These are phyloP conservation scores for Anacardium occidentale DNA, from an alignment of 345 rosid species.

Conservation along the genomic window DNA sequence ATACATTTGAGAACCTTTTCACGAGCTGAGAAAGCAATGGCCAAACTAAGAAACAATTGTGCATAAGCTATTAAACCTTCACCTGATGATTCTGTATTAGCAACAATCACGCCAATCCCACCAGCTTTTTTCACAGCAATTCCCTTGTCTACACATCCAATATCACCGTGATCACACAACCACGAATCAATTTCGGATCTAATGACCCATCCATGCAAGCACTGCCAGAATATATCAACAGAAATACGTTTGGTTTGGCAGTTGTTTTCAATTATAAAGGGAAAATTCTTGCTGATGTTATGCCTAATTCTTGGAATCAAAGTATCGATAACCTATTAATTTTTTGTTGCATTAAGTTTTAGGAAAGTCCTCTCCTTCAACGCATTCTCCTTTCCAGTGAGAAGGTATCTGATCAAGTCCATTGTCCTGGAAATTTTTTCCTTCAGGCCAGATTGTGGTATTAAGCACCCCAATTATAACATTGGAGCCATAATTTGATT, in stretches of 20 bases:
- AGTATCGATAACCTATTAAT: slow-evolving; percentile 25
- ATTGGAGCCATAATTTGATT: slow-evolving; percentile 8
- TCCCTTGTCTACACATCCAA: neutral
- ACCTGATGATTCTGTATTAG: slow-evolving; percentile 15
- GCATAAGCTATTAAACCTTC: slow-evolving; percentile 33
- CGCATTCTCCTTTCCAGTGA: slow-evolving; percentile 31
- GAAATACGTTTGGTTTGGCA: slow-evolving; percentile 1
- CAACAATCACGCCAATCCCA: slow-evolving; percentile 22
- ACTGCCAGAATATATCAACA: slow-evolving; percentile 12
- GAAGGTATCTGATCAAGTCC: slow-evolving; percentile 22
- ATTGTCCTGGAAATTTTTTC: slow-evolving; percentile 11
- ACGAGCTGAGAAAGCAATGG: slow-evolving; percentile 27
- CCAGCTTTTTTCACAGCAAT: slow-evolving; percentile 11
- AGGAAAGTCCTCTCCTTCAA: slow-evolving; percentile 17
- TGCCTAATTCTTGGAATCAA: neutral
- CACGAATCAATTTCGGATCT: neutral
- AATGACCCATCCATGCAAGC: slow-evolving; percentile 10
- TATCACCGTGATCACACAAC: slow-evolving; percentile 16
- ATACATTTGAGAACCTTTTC: slow-evolving; percentile 16
- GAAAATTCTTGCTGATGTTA: slow-evolving; percentile 24
- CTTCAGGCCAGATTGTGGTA: slow-evolving; percentile 24
- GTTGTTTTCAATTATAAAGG: slow-evolving; percentile 14
- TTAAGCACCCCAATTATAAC: slow-evolving; percentile 26
- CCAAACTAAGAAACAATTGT: slow-evolving; percentile 31
- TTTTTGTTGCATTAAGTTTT: slow-evolving; percentile 23